These are phyloP conservation scores for Dactylellina haptotyla DNA, from an alignment of 2,329 filamentous ascomycete species.

Conservation along the genomic window DNA sequence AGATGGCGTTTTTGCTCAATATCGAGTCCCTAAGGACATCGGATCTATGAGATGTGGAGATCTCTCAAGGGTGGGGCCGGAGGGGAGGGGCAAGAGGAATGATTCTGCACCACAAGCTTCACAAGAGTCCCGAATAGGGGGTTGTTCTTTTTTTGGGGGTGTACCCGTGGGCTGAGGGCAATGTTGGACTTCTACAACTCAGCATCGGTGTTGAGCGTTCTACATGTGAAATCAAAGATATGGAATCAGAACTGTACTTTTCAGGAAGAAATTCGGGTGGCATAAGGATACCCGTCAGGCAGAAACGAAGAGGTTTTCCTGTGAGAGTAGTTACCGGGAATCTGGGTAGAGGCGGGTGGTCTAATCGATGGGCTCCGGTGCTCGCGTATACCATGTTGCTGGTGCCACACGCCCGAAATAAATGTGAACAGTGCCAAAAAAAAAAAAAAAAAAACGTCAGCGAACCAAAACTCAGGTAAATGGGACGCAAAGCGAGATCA, in stretches of 20 bases:
- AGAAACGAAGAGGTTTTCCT: slow-evolving; percentile 28
- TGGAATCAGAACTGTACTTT: too few species aligned
- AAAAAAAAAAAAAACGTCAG: slow-evolving; percentile 36
- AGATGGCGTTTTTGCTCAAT: slow-evolving; percentile 39
- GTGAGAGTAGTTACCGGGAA: slow-evolving; percentile 40
- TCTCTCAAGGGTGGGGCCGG: slow-evolving; percentile 19
- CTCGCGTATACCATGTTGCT: slow-evolving; percentile 46
- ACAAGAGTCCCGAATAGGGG: slow-evolving; percentile 3
- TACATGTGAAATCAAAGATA: too few species aligned
- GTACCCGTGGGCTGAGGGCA: not conserved
- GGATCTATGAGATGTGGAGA: slow-evolving; percentile 37
- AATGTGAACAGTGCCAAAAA: too few species aligned
- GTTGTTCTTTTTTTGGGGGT: not conserved
- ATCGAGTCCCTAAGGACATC: slow-evolving; percentile 32
- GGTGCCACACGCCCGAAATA: slow-evolving; percentile 41
- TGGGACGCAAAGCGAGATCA: slow-evolving; percentile 42
- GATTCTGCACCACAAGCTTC: slow-evolving; percentile 28
- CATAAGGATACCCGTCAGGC: slow-evolving; percentile 38
- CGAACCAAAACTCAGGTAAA: slow-evolving; percentile 37
- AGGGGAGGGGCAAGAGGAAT: not conserved
- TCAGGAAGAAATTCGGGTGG: slow-evolving; percentile 7
- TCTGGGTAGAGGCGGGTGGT: slow-evolving; percentile 43
- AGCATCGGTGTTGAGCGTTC: too few species aligned
- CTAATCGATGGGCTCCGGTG: slow-evolving; percentile 31
- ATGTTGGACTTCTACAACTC: too few species aligned